Base-by-base conservation (phyloP, 1,284 basidiomycete genomes). In the Tilletiaria anomala region DNA sequence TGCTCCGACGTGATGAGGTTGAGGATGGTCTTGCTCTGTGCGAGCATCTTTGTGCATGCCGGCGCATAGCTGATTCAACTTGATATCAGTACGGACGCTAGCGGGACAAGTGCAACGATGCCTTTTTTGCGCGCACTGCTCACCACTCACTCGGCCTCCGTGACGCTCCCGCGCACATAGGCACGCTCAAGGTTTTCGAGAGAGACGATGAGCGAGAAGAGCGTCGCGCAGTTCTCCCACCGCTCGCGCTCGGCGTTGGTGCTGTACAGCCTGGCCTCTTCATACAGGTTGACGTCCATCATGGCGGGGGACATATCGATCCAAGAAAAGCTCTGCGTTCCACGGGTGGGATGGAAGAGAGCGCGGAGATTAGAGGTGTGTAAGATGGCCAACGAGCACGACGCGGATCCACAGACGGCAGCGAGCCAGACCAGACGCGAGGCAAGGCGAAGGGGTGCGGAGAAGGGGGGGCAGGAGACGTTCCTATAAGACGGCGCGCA, bases 21-120 rank as follows among this genome's bases (percentile, higher is more conserved):
- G 54, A 89, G 73, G 76, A 93, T 82, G 2, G 87, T 93, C 76
- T 94, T 94, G 73, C 89, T 96, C 70, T 96, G 89, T 12, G 83
- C 85, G 6, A 97, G 70, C 15, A 97, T 71, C 35, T 85, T 76
- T 14, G 84, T 86, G 66, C 91, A 97, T 50, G 87, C 87, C 44
- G 87, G 88, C 44, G 87, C 88, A 69, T 97, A 97, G 19, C 37
- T 29, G 26, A n/a, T 2, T 11, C 18, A 37, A 37, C 10, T 24
- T 10, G 11, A 35, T 8, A 17, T 18, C 17, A 35, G 16, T 10
- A 8, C 33, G 17, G 16, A 10, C 14, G 8, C 33, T 8, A 35
- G 33, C 12, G 12, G 26, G n/a, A n/a, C 26, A 29, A 29, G 26
- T 29, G n/a, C 26, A n/a, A 29, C 26, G n/a, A 29, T n/a, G n/a